phyloP scores from a whole-genome alignment of 2,329 filamentous ascomycete species.

The Colletotrichum sojae region DNA sequence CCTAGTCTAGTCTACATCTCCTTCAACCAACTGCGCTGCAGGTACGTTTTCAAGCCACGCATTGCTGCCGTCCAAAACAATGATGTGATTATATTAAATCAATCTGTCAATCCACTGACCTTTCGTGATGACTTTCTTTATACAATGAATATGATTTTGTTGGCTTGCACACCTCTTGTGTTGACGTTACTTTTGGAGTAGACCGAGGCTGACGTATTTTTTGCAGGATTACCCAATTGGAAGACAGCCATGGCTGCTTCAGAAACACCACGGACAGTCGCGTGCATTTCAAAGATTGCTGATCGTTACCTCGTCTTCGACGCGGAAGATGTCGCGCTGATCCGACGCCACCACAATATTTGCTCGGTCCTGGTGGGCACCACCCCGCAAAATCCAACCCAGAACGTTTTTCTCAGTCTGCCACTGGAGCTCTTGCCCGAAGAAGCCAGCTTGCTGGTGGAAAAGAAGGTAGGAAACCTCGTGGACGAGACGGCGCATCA shows the following conservation, averaged over 20 bases:
- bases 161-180: not conserved
- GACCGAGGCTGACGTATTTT: conserved; percentile 9
- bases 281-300: conserved; percentile 86
- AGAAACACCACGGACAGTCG: conserved; percentile 56
- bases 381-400: conserved; percentile 91
- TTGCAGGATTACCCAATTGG: not conserved
- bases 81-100: conserved; percentile 63
- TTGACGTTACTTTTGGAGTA: not conserved
- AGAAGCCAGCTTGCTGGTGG: conserved; percentile 86
- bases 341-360: conserved; percentile 86
- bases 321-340: conserved; percentile 80
- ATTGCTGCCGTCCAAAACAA: conserved; percentile 22
- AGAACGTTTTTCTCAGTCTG: conserved; percentile 92
- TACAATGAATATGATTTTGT: conserved; percentile 50
- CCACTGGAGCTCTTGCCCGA: conserved; percentile 93
- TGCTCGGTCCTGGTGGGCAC: conserved; percentile 90
- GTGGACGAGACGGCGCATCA: conserved; percentile 85
- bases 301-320: conserved; percentile 93
- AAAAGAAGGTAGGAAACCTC: conserved; percentile 82
- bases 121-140: conserved; percentile 59
- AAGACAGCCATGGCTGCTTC: conserved; percentile 2
- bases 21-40: conserved; percentile 24
- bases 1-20: too few relatives aligned
- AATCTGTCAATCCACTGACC: conserved; percentile 75
- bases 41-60: conserved; percentile 38